phyloP scores from a whole-genome alignment of 2,329 filamentous ascomycete genomes.

The Epichloe sibirici region DNA sequence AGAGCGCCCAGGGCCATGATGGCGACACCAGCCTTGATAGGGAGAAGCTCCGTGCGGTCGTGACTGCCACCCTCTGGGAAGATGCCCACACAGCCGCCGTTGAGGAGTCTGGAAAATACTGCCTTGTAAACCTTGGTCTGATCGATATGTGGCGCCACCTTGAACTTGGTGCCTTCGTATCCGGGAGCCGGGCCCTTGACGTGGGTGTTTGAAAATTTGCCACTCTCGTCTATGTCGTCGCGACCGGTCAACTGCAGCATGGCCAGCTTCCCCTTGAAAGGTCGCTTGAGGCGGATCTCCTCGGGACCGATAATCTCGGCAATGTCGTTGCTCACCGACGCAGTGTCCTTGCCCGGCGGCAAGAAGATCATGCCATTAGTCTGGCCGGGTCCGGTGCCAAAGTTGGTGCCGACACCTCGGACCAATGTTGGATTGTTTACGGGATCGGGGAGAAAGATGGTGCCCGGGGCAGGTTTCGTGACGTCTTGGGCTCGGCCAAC shows the following conservation, averaged over 20 bases:
- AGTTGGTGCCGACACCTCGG: conserved; percentile 69
- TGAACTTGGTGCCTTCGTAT: conserved; percentile 71
- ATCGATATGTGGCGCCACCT: conserved; percentile 84
- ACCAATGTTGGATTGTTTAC: conserved; percentile 72
- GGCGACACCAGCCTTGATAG: conserved; percentile 89
- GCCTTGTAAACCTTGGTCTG: conserved; percentile 89
- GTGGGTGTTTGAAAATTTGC: conserved; percentile 45
- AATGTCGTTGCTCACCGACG: conserved; percentile 73
- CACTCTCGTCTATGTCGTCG: conserved; percentile 56
- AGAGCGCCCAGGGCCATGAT: conserved; percentile 94
- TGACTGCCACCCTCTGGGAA: conserved; percentile 96
- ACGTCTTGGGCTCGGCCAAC: conserved; percentile 85
- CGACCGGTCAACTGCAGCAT: conserved; percentile 73
- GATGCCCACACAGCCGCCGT: conserved; percentile 84
- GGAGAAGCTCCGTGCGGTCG: conserved; percentile 81
- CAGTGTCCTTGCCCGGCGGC: conserved; percentile 66
- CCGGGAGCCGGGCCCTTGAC: conserved; percentile 43
- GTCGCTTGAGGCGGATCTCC: conserved; percentile 75
- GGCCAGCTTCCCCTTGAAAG: conserved; percentile 67
- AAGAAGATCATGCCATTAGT: conserved; percentile 76
- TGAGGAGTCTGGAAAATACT: conserved; percentile 72
- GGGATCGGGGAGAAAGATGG: conserved; percentile 80
- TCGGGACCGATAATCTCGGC: conserved; percentile 66
- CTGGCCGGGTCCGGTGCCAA: conserved; percentile 59
- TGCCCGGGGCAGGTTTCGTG: conserved; percentile 67